Evolutionary conservation across 2,329 filamentous ascomycete genomes (phyloP).

Genomic region (Fusarium sulawesiense): DNA sequence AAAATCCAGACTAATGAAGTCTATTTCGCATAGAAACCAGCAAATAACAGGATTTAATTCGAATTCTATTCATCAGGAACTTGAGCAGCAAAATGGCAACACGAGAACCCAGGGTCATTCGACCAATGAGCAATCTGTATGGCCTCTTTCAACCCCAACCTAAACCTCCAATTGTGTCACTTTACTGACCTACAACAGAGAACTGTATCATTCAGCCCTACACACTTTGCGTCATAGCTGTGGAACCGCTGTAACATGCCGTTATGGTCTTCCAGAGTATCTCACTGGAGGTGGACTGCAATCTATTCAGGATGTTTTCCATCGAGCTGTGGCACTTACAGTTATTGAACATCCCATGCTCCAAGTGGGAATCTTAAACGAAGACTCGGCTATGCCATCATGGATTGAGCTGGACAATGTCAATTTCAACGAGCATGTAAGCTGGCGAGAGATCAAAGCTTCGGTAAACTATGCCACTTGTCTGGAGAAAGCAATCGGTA

Average conservation of each 20-base stretch:
- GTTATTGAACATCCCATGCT: conserved; percentile 34
- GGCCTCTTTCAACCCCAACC: background rate
- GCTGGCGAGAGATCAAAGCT: conserved; percentile 22
- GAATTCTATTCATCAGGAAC: background rate
- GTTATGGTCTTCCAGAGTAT: conserved; percentile 25
- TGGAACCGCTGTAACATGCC: conserved; percentile 28
- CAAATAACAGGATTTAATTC: background rate
- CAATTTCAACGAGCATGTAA: conserved; percentile 28
- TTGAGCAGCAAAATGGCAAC: conserved; percentile 12
- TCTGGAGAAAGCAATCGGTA: conserved; percentile 9
- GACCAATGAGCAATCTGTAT: conserved; percentile 39
- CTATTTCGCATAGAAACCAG: background rate
- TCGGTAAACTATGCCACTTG: background rate
- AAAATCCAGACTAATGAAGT: background rate
- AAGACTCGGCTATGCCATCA: conserved; percentile 32
- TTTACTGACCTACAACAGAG: conserved; percentile 16
- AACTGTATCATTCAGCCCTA: conserved; percentile 32
- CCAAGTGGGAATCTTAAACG: conserved; percentile 37
- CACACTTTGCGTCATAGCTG: conserved; percentile 37
- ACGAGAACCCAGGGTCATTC: conserved; percentile 19
- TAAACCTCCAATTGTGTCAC: background rate
- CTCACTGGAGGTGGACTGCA: conserved; percentile 3
- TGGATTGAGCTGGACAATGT: conserved; percentile 30
- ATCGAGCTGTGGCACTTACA: conserved; percentile 33
- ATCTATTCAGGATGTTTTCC: conserved; percentile 12